Evolutionary conservation across 1,139 yeast genomes (phyloP).

Genomic region (Kurtzmaniella quercitrusa): DNA sequence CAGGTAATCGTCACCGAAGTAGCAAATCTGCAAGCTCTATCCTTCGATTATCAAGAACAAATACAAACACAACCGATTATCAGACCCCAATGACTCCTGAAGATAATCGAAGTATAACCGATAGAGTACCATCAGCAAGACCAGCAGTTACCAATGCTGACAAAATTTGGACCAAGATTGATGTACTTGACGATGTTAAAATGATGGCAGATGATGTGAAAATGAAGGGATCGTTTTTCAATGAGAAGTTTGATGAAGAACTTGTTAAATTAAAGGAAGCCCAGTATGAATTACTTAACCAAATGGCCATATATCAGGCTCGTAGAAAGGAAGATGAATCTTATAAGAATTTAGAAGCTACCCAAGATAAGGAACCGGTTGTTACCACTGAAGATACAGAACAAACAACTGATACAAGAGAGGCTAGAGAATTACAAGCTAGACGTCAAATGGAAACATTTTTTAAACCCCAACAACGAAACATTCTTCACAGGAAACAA

Average conservation of each 20-base stretch:
- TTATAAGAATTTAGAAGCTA: slow-evolving; percentile 10
- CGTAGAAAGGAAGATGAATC: slow-evolving; percentile 14
- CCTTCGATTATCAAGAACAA: slow-evolving; percentile 21
- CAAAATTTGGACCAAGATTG: slow-evolving; percentile 83
- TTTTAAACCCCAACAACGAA: slow-evolving; percentile 1
- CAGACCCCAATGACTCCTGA: background rate
- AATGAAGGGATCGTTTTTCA: slow-evolving; percentile 56
- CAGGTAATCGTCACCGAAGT: background rate
- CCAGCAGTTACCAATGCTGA: slow-evolving; percentile 64
- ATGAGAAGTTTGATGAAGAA: slow-evolving; percentile 53
- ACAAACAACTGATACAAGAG: background rate
- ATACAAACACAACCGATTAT: slow-evolving; percentile 17
- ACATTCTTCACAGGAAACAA: slow-evolving; percentile 22
- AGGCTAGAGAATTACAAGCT: background rate
- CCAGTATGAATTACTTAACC: slow-evolving; percentile 57
- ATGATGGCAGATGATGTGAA: slow-evolving; percentile 56
- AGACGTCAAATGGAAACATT: background rate
- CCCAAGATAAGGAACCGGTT: slow-evolving; percentile 3
- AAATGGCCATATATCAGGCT: slow-evolving; percentile 45
- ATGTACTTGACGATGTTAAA: slow-evolving; percentile 77
- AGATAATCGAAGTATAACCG: slow-evolving; percentile 29
- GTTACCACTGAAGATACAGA: slow-evolving; percentile 7
- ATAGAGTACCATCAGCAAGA: slow-evolving; percentile 42
- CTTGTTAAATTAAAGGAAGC: slow-evolving; percentile 52
- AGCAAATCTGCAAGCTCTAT: slow-evolving; percentile 1